These are phyloP conservation scores for Eucalyptus melliodora DNA, from an alignment of 345 rosid species.

Conservation along the genomic window DNA sequence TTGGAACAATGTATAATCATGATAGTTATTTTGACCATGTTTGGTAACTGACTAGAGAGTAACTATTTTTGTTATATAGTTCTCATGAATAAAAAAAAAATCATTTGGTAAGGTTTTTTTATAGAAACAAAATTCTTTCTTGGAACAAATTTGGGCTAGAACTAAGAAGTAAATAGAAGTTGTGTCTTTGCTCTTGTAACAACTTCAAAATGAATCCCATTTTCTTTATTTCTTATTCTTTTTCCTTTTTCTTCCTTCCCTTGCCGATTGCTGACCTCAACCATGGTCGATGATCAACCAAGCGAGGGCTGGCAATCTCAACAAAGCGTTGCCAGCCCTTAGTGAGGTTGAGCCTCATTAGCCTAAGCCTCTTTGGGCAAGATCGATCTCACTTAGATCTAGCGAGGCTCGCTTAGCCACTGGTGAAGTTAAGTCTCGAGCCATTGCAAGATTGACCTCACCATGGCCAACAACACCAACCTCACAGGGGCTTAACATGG, in stretches of 20 bases:
- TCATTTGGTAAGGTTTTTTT: fast-evolving
- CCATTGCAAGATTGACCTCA: too few species aligned
- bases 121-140: too few species aligned
- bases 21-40: too few species aligned
- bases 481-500: fast-evolving
- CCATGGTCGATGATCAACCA: fast-evolving
- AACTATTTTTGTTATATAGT: too few species aligned
- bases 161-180: fast-evolving
- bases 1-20: fast-evolving
- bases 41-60: fast-evolving
- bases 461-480: fast-evolving
- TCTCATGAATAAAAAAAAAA: fast-evolving
- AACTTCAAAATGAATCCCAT: too few species aligned
- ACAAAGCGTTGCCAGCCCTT: fast-evolving
- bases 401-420: fast-evolving
- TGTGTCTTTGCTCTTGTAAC: fast-evolving
- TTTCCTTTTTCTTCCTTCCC: too few species aligned
- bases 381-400: fast-evolving
- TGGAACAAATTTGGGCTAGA: fast-evolving
- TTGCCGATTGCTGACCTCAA: fast-evolving
- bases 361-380: fast-evolving
- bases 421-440: fast-evolving
- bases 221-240: too few species aligned
- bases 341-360: too few species aligned
- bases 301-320: fast-evolving